These are phyloP conservation scores for Puccinia polysora DNA, from an alignment of 1,284 basidiomycete genomes.

Conservation along the genomic window DNA sequence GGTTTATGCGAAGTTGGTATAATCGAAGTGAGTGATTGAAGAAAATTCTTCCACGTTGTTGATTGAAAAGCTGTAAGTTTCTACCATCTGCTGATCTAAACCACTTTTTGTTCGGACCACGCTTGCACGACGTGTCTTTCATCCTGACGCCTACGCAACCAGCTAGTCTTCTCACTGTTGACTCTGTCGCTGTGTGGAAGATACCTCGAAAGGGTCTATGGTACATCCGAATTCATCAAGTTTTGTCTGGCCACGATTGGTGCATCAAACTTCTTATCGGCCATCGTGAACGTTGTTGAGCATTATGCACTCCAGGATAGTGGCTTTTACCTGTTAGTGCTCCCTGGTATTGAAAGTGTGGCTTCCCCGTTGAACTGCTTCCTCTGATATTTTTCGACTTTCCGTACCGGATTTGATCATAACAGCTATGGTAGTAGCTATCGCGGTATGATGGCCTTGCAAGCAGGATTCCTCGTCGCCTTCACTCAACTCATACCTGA, in stretches of 20 bases:
- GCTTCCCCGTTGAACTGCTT: no score
- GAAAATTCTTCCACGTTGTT: background rate
- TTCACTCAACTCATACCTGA: conserved; percentile 97
- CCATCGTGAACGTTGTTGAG: conserved; percentile 75
- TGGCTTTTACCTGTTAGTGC: conserved; percentile 26
- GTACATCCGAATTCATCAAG: conserved; percentile 74
- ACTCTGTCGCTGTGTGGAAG: conserved; percentile 75
- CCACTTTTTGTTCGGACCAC: background rate
- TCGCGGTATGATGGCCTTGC: conserved; percentile 87
- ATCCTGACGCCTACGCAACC: conserved; percentile 46
- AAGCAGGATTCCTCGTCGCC: conserved; percentile 82
- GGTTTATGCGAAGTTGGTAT: conserved; percentile 78
- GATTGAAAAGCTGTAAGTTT: background rate
- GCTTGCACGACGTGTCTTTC: conserved; percentile 31
- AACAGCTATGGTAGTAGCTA: conserved; percentile 77
- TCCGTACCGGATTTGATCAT: conserved; percentile 14
- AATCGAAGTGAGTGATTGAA: conserved; percentile 65
- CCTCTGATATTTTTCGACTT: conserved; percentile 34
- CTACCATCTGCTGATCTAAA: background rate
- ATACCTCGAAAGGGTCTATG: conserved; percentile 92
- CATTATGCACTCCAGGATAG: conserved; percentile 32
- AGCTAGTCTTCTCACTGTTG: conserved; percentile 73
- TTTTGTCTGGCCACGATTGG: conserved; percentile 75
- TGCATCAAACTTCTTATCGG: conserved; percentile 79
- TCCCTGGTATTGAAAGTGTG: no score